Evolutionary conservation across 148 eudicot species (phyloP).

Genomic region (Simmondsia chinensis): DNA sequence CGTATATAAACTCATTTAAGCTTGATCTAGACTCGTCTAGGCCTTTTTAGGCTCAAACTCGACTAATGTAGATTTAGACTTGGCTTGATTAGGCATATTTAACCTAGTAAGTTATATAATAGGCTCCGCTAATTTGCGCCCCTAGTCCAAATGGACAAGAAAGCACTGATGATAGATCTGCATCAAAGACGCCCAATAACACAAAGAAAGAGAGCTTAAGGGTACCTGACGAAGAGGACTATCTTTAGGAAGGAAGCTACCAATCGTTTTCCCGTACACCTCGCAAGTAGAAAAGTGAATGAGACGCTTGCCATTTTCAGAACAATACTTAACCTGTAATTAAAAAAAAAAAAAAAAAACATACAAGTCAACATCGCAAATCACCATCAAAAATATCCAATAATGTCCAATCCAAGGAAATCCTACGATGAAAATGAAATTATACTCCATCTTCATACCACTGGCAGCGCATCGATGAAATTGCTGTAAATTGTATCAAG

Average conservation of each 20-base stretch:
- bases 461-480: constrained; percentile 97
- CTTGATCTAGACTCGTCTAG: too few relatives aligned
- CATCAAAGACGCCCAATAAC: not conserved
- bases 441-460: constrained; percentile 52
- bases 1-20: too few relatives aligned
- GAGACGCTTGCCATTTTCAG: constrained; percentile 92
- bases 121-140: too few relatives aligned
- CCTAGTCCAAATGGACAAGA: too few relatives aligned
- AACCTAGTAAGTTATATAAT: too few relatives aligned
- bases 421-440: too few relatives aligned
- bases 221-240: constrained; percentile 80
- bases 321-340: constrained; percentile 99
- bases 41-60: too few relatives aligned
- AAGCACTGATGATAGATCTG: too few relatives aligned
- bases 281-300: constrained; percentile 99
- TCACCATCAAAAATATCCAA: constrained; percentile 16
- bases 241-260: constrained; percentile 83
- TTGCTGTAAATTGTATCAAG: constrained; percentile 97
- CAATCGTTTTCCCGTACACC: constrained; percentile 96
- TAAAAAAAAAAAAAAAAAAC: too few relatives aligned
- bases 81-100: too few relatives aligned
- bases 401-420: too few relatives aligned
- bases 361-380: constrained; percentile 2
- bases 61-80: too few relatives aligned
- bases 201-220: constrained; percentile 7